These are phyloP conservation scores for Beauveria medogensis DNA, from an alignment of 2,329 filamentous ascomycete genomes.

Conservation along the genomic window DNA sequence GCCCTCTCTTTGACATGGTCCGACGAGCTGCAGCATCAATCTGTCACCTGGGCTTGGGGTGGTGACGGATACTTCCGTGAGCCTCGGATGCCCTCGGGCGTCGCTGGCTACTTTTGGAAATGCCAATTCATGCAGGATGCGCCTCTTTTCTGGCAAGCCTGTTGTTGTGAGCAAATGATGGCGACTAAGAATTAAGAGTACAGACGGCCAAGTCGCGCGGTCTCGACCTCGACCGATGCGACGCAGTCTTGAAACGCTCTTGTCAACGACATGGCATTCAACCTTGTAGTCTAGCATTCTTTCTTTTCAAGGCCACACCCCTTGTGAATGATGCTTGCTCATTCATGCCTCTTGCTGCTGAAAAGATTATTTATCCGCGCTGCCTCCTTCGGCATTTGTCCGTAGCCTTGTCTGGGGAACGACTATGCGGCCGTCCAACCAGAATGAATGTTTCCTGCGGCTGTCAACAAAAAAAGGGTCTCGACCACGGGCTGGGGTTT, in stretches of 20 bases:
- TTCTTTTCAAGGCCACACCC: background rate
- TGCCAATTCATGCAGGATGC: background rate
- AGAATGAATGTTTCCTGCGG: background rate
- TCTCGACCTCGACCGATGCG: background rate
- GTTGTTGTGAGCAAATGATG: background rate
- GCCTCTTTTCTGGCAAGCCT: background rate
- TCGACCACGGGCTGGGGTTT: background rate
- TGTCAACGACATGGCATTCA: too few species aligned
- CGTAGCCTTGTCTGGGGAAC: background rate
- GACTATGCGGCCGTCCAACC: background rate
- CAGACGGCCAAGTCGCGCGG: background rate
- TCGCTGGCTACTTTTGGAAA: background rate
- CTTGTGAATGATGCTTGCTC: background rate
- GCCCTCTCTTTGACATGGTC: background rate
- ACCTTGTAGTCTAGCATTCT: too few species aligned
- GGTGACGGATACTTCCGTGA: constrained; percentile 1
- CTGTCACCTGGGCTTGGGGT: constrained; percentile 1
- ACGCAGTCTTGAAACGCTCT: background rate
- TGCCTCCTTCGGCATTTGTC: constrained; percentile 4
- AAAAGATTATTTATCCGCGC: background rate
- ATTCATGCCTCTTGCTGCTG: background rate
- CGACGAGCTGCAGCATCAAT: background rate
- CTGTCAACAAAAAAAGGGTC: background rate
- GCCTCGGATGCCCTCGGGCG: background rate
- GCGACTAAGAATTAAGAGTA: background rate